Conservation (phyloP, 2,329 filamentous ascomycete genomes). For the Cladosporium sp. region DNA sequence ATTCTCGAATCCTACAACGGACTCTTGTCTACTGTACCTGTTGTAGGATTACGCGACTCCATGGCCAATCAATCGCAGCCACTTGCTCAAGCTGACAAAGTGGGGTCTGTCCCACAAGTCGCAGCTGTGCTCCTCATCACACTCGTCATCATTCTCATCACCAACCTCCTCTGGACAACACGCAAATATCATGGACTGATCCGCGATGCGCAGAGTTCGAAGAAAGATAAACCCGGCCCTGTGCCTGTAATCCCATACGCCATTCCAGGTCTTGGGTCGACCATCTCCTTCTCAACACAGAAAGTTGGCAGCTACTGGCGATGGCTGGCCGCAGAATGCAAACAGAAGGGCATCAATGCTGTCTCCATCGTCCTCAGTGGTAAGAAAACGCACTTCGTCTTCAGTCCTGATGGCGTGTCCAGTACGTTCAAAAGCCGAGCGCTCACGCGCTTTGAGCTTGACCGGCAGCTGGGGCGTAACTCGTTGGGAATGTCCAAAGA, state of each 20-base stretch:
- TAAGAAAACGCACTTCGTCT: constrained; percentile 18
- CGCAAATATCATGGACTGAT: background rate
- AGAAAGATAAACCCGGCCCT: background rate
- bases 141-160: constrained; percentile 2
- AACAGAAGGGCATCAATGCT: constrained; percentile 10
- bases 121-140: background rate
- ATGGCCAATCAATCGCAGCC: constrained; percentile 5
- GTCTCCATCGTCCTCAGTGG: constrained; percentile 20
- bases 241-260: constrained; percentile 20
- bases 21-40: background rate
- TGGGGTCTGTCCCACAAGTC: background rate
- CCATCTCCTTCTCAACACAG: constrained; percentile 19
- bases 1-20: background rate
- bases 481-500: constrained; percentile 18
- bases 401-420: constrained; percentile 18
- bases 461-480: constrained; percentile 18
- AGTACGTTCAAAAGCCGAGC: constrained; percentile 16
- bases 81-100: background rate
- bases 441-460: constrained; percentile 17
- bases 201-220: background rate
- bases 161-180: constrained; percentile 7
- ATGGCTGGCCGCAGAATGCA: constrained; percentile 7
- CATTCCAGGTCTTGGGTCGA: constrained; percentile 20
- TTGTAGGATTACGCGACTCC: background rate
- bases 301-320: constrained; percentile 21